Evolutionary conservation across 345 rosid species (phyloP).

Genomic region (Clarkia xantiana): DNA sequence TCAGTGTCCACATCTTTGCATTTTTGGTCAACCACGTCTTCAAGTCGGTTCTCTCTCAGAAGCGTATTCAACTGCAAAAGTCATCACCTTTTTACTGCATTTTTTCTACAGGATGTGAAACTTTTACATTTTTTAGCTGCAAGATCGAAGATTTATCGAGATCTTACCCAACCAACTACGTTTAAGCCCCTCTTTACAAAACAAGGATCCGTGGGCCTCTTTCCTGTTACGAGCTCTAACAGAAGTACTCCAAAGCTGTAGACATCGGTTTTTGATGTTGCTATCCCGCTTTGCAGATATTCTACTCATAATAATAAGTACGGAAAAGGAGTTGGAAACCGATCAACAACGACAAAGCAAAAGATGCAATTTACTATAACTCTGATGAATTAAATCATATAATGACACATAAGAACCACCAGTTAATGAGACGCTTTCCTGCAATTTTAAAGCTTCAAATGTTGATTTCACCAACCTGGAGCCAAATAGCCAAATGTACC

Average conservation of each 20-base stretch:
- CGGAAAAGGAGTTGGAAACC: background rate
- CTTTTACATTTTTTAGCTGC: no score
- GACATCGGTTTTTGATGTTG: conserved; percentile 87
- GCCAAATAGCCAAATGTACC: conserved; percentile 98
- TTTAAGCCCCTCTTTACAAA: conserved; percentile 76
- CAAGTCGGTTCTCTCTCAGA: conserved; percentile 57
- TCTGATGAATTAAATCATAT: no score
- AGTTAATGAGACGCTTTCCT: no score
- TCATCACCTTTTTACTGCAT: no score
- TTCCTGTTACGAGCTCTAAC: conserved; percentile 80
- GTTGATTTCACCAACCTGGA: conserved; percentile 39
- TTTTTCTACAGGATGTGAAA: no score
- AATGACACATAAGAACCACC: no score
- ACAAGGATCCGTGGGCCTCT: conserved; percentile 74
- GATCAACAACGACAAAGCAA: background rate
- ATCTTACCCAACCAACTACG: conserved; percentile 87
- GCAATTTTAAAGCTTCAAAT: no score
- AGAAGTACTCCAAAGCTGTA: conserved; percentile 95
- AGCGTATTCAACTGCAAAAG: conserved; percentile 66
- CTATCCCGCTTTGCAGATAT: conserved; percentile 84
- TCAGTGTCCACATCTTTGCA: conserved; percentile 51
- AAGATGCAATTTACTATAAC: background rate
- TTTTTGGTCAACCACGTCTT: conserved; percentile 55
- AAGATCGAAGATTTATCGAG: conserved; percentile 8
- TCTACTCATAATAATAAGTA: conserved; percentile 22